phyloP scores from a whole-genome alignment of 2,329 filamentous ascomycete genomes.

The Pseudogymnoascus sp. region DNA sequence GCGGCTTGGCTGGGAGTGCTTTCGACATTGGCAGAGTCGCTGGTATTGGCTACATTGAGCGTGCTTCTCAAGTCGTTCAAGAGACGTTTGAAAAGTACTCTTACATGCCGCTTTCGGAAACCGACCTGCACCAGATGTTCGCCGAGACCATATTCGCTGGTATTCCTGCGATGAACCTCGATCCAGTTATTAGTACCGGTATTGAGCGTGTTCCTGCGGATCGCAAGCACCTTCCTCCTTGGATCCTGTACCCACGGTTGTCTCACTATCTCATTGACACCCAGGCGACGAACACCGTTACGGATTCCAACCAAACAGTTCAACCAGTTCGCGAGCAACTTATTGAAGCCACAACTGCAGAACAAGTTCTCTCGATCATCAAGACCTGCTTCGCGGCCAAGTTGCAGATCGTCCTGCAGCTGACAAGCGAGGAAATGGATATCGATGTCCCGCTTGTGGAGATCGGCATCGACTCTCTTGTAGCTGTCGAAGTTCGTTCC shows the following conservation, averaged over 20 bases:
- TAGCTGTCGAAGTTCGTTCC: slow-evolving; percentile 17
- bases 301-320: slow-evolving; percentile 10
- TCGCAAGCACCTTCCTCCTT: slow-evolving; percentile 12
- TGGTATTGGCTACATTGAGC: slow-evolving; percentile 14
- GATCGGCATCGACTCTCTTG: slow-evolving; percentile 19
- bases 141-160: slow-evolving; percentile 12
- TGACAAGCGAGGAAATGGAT: neutral
- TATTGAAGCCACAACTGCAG: neutral
- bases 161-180: neutral
- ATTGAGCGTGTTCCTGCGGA: slow-evolving; percentile 10
- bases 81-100: slow-evolving; percentile 10
- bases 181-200: slow-evolving; percentile 1
- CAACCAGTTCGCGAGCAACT: neutral
- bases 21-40: slow-evolving; percentile 18
- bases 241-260: slow-evolving; percentile 24
- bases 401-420: neutral
- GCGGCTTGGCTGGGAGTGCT: slow-evolving; percentile 15
- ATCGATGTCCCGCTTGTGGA: neutral
- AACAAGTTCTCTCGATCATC: neutral
- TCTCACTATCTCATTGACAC: slow-evolving; percentile 16
- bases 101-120: slow-evolving; percentile 17
- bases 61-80: slow-evolving; percentile 12
- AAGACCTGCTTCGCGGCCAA: neutral
- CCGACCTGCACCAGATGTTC: slow-evolving; percentile 20
- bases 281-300: neutral